A percentile compares a stretch with the other conserved stretches of the same genome.
Evolutionary conservation across 495 filamentous ascomycete species (phyloP).

Genomic region (Umbilicaria muhlenbergii): DNA sequence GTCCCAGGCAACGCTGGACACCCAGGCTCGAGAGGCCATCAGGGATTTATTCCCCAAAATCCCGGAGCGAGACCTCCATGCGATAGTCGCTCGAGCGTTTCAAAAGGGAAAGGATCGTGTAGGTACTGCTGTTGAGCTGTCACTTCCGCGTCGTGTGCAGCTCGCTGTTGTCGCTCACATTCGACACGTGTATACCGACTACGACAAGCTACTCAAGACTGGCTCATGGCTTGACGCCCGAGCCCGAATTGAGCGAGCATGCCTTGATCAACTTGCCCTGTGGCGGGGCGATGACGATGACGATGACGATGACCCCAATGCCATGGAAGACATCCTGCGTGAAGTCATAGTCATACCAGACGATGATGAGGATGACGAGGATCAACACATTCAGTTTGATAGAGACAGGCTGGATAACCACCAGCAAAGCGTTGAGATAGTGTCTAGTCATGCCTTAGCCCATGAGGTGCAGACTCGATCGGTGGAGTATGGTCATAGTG

Average conservation of each 20-base stretch:
- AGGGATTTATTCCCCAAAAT: constrained; percentile 78
- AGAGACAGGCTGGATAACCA: neutral
- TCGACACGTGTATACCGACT: constrained; percentile 71
- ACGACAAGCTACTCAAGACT: constrained; percentile 58
- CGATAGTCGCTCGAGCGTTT: constrained; percentile 71
- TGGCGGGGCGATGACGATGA: constrained; percentile 84
- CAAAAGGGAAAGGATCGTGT: constrained; percentile 54
- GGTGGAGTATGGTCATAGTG: constrained; percentile 4
- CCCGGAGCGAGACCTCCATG: constrained; percentile 56
- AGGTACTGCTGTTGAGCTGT: constrained; percentile 48
- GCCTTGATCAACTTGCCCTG: constrained; percentile 57
- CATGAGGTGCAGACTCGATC: constrained; percentile 4
- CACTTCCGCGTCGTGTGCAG: constrained; percentile 59
- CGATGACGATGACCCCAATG: constrained; percentile 25
- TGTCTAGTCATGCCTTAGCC: constrained; percentile 2
- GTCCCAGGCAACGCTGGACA: constrained; percentile 48
- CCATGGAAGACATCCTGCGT: constrained; percentile 31
- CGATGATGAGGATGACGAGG: constrained; percentile 23
- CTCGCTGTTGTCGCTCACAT: constrained; percentile 78
- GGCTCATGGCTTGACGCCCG: constrained; percentile 54
- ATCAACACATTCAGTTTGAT: constrained; percentile 6
- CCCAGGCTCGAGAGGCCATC: constrained; percentile 57
- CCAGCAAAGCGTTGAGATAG: constrained; percentile 5
- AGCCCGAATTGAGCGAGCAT: constrained; percentile 49
- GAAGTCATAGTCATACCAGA: constrained; percentile 33